Evolutionary conservation across 306 rosid genomes (phyloP).

Genomic region (Castanospermum australe): DNA sequence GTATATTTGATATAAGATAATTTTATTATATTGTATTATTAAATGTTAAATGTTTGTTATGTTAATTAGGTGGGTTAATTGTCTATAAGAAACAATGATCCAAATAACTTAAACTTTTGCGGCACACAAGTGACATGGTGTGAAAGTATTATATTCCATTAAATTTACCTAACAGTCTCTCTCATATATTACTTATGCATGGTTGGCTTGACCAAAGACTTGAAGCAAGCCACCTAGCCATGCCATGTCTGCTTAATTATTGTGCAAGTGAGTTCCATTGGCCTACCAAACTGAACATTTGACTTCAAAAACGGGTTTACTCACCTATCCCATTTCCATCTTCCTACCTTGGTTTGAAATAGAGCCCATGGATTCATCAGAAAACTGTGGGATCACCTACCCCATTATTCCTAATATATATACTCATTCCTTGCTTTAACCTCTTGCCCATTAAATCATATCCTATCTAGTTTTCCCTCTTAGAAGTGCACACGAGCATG

Average conservation of each 20-base stretch:
- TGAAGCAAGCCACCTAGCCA: background rate
- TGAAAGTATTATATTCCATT: no score
- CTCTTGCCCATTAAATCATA: background rate
- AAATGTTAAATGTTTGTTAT: no score
- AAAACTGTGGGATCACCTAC: conserved; percentile 34
- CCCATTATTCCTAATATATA: conserved; percentile 3
- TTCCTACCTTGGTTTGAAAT: conserved; percentile 43
- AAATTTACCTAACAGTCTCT: no score
- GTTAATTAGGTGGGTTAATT: no score
- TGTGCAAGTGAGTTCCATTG: background rate
- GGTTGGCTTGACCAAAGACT: conserved; percentile 1
- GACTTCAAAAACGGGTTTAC: conserved; percentile 17
- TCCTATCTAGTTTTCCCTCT: background rate
- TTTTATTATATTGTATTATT: no score
- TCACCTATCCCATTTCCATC: conserved; percentile 9
- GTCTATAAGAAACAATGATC: no score
- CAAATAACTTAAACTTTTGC: no score
- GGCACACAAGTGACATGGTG: no score
- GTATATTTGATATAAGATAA: no score
- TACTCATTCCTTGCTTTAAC: background rate
- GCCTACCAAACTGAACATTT: conserved; percentile 26
- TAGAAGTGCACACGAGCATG: conserved; percentile 26
- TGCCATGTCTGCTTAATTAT: background rate
- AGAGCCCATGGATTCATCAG: conserved; percentile 33
- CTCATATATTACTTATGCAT: no score